Evolutionary conservation across 495 filamentous ascomycete genomes (phyloP).

Genomic region (Parmelia sp.): DNA sequence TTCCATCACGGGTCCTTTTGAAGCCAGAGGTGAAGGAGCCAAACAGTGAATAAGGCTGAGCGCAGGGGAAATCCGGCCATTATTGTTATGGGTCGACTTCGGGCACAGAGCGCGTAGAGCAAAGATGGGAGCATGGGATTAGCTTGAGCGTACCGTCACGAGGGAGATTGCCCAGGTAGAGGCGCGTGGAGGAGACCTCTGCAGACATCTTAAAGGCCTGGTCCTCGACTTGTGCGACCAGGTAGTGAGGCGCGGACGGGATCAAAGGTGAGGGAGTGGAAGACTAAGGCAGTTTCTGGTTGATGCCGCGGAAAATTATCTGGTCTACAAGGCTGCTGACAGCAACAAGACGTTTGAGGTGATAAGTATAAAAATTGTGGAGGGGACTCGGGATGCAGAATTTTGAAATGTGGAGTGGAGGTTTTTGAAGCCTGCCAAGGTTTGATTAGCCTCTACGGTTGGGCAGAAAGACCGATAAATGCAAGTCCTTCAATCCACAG

Average conservation of each 20-base stretch:
- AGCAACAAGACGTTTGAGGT: background rate
- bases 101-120: constrained; percentile 6
- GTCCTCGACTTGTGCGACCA: constrained; percentile 6
- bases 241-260: constrained; percentile 4
- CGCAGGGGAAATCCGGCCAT: constrained; percentile 3
- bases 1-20: constrained; percentile 11
- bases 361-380: background rate
- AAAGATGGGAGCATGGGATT: constrained; percentile 26
- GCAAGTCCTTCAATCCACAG: background rate
- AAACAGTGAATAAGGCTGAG: constrained; percentile 6
- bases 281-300: background rate
- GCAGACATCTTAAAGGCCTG: constrained; percentile 27
- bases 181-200: constrained; percentile 84
- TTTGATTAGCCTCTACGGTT: background rate
- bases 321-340: background rate
- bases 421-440: background rate
- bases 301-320: background rate
- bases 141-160: constrained; percentile 74
- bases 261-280: background rate
- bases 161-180: constrained; percentile 96
- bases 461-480: background rate
- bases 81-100: constrained; percentile 7
- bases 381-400: background rate
- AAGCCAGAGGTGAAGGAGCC: constrained; percentile 7
- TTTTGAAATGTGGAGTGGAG: background rate